Conservation (phyloP, 768 basidiomycete genomes). For the Tylopilus cervinicoccineus region DNA sequence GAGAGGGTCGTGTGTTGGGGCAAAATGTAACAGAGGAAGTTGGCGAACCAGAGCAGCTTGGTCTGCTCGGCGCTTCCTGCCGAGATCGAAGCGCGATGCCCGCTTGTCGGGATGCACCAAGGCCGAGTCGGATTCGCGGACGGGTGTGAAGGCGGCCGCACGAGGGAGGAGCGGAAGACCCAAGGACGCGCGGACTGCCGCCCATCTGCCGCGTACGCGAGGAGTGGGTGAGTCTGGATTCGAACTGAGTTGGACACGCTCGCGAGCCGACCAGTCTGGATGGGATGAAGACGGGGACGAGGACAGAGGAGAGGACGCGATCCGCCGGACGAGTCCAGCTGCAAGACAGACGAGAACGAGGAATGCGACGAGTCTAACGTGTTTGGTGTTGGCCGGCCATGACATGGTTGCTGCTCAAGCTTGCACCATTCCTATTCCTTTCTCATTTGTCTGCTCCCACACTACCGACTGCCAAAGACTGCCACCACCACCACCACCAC, state of each 20-base stretch:
- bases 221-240: background rate
- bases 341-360: conserved; percentile 23
- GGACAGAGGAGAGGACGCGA: background rate
- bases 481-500: background rate
- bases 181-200: conserved; percentile 28
- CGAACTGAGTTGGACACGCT: background rate
- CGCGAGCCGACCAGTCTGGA: background rate
- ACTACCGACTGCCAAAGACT: too few species aligned
- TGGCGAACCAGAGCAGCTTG: conserved; percentile 2
- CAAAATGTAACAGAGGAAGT: conserved; percentile 22
- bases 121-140: background rate
- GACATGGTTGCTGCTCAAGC: conserved; percentile 11
- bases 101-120: conserved; percentile 5
- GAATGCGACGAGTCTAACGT: conserved; percentile 15
- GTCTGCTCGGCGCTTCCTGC: conserved; percentile 10
- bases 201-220: conserved; percentile 32
- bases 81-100: conserved; percentile 24
- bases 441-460: too few species aligned
- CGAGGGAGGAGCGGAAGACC: conserved; percentile 26
- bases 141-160: background rate
- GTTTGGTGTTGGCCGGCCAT: conserved; percentile 21
- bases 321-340: conserved; percentile 16
- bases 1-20: conserved; percentile 6
- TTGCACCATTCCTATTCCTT: too few species aligned
- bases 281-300: background rate